Evolutionary conservation across 768 basidiomycete species (phyloP).

Genomic region (Leccinum truebloodii): DNA sequence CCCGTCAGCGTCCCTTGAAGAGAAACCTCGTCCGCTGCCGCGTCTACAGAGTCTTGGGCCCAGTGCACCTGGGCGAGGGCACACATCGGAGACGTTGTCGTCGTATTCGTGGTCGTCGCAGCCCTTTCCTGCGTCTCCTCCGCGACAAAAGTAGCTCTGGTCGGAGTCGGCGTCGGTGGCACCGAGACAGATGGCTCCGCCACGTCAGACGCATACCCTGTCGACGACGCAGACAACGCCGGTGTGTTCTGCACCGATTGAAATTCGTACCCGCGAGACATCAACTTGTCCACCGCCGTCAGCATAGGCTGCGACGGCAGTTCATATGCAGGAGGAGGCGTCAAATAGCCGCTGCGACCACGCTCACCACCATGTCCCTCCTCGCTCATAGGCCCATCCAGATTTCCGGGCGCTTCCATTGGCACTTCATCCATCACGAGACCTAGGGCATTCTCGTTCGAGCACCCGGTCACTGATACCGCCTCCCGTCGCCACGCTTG

Average conservation of each 20-base stretch:
- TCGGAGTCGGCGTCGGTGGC: conserved; percentile 14
- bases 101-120: background rate
- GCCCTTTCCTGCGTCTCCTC: conserved; percentile 3
- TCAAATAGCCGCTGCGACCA: background rate
- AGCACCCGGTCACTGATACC: background rate
- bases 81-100: conserved; percentile 1
- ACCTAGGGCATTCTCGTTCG: conserved; percentile 13
- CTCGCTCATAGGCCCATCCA: background rate
- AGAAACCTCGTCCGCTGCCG: conserved; percentile 24
- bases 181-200: background rate
- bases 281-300: background rate
- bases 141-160: conserved; percentile 8
- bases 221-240: background rate
- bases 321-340: conserved; percentile 13
- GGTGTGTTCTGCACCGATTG: background rate
- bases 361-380: background rate
- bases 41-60: conserved; percentile 25
- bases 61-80: conserved; percentile 22
- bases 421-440: background rate
- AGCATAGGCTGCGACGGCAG: background rate
- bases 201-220: background rate
- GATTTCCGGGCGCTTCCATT: background rate
- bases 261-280: background rate
- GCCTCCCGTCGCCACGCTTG: conserved; percentile 5
- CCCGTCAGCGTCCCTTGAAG: conserved; percentile 22